A percentile compares a stretch with the other conserved stretches of the same genome.
phyloP scores from a whole-genome alignment of 306 rosid species.

The Citrullus colocynthis region DNA sequence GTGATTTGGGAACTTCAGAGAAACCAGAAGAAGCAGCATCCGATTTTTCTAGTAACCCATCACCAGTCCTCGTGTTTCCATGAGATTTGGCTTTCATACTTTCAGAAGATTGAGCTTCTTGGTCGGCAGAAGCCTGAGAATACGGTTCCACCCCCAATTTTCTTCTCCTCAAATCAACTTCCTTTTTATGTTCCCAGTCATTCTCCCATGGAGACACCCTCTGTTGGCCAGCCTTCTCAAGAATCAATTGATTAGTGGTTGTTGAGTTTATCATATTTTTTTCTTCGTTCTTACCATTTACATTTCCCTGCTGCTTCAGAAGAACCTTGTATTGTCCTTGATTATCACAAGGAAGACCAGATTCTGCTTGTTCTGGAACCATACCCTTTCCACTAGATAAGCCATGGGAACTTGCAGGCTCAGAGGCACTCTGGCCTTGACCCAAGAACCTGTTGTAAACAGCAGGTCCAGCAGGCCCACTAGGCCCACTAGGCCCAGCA shows the following conservation, averaged over 20 bases:
- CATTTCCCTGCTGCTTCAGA: slow-evolving; percentile 54
- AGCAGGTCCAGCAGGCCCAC: slow-evolving; percentile 15
- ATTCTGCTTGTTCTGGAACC: slow-evolving; percentile 44
- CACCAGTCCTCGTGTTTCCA: slow-evolving; percentile 34
- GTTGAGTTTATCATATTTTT: slow-evolving; percentile 34
- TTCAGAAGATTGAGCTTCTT: slow-evolving; percentile 25
- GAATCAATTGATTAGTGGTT: slow-evolving; percentile 15
- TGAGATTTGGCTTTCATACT: slow-evolving; percentile 27
- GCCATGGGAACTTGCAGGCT: slow-evolving; percentile 45
- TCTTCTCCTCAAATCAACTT: slow-evolving; percentile 31
- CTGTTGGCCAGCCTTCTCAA: slow-evolving; percentile 27
- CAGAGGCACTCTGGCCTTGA: slow-evolving; percentile 55
- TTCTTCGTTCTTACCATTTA: slow-evolving; percentile 53
- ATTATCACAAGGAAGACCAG: slow-evolving; percentile 43
- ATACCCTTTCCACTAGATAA: slow-evolving; percentile 33
- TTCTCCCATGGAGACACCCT: slow-evolving; percentile 35
- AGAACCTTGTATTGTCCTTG: slow-evolving; percentile 80
- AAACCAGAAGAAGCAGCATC: slow-evolving; percentile 30
- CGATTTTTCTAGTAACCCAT: slow-evolving; percentile 26
- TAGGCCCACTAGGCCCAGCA: slow-evolving; percentile 12
- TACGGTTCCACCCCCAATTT: slow-evolving; percentile 28
- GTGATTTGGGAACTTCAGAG: slow-evolving; percentile 25
- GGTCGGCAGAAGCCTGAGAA: slow-evolving; percentile 33
- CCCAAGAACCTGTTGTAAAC: slow-evolving; percentile 43
- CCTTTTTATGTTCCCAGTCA: slow-evolving; percentile 41